Evolutionary conservation across 345 rosid species (phyloP).

Genomic region (Acer yangbiense): DNA sequence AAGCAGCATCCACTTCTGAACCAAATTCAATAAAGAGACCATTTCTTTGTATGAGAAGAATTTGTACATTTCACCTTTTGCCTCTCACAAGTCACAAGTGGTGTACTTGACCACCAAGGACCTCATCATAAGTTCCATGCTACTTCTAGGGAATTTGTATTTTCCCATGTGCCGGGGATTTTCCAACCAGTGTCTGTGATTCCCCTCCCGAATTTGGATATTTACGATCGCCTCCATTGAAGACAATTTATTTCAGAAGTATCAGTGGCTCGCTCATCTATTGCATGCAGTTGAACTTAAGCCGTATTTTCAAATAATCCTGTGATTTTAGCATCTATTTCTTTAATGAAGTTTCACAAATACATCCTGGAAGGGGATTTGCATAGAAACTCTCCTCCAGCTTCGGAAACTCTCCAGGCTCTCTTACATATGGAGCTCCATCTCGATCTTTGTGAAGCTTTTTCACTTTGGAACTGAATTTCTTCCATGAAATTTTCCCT

Average conservation of each 20-base stretch:
- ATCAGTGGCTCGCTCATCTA: conserved; percentile 1
- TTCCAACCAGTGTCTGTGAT: conserved; percentile 19
- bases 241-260: conserved; percentile 6
- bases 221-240: not conserved
- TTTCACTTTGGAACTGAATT: conserved; percentile 80
- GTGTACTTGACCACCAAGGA: not conserved
- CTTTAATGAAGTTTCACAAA: conserved; percentile 52
- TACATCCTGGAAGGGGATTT: conserved; percentile 91
- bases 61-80: conserved; percentile 7
- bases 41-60: conserved; percentile 6
- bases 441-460: conserved; percentile 68
- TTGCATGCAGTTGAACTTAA: conserved; percentile 18
- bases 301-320: not conserved
- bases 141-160: not conserved
- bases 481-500: conserved; percentile 79
- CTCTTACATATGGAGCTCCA: conserved; percentile 78
- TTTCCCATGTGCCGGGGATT: not conserved
- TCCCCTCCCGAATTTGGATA: conserved; percentile 3
- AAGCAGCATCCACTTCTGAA: not conserved
- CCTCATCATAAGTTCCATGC: not conserved
- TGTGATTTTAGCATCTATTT: conserved; percentile 22
- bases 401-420: conserved; percentile 80
- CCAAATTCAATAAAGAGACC: not conserved
- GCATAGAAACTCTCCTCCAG: conserved; percentile 91
- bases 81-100: conserved; percentile 3